Conservation (phyloP, 2,329 filamentous ascomycete species). For the Aspergillus terreus region DNA sequence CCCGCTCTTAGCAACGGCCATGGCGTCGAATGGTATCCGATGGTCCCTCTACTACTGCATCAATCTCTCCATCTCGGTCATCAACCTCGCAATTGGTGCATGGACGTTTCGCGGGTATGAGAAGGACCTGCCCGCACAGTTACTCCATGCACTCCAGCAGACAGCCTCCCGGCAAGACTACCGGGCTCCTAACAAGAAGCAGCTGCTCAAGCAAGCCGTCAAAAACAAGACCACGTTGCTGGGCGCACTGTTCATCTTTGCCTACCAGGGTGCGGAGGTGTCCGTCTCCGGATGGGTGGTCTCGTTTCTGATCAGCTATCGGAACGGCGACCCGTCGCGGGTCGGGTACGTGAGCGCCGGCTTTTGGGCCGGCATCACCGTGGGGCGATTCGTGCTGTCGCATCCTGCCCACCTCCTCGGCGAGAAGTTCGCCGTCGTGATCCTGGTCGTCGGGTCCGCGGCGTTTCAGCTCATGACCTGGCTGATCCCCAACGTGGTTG, state of each 20-base stretch:
- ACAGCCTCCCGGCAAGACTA: conserved; percentile 37
- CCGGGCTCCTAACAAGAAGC: conserved; percentile 23
- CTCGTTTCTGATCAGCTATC: conserved; percentile 72
- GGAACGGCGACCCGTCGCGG: conserved; percentile 63
- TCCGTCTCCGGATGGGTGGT: conserved; percentile 84
- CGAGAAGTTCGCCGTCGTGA: conserved; percentile 66
- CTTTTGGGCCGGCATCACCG: conserved; percentile 68
- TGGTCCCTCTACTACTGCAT: conserved; percentile 76
- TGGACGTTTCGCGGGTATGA: conserved; percentile 69
- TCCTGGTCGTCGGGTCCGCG: conserved; percentile 58
- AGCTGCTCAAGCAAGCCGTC: conserved; percentile 46
- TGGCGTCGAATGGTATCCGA: conserved; percentile 58
- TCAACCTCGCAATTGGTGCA: conserved; percentile 56
- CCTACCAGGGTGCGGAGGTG: conserved; percentile 81
- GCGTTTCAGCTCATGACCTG: conserved; percentile 74
- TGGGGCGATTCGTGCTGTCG: conserved; percentile 69
- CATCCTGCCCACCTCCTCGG: conserved; percentile 64
- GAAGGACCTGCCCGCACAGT: conserved; percentile 49
- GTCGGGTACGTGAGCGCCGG: conserved; percentile 77
- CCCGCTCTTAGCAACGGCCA: conserved; percentile 69
- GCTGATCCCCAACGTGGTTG: conserved; percentile 71
- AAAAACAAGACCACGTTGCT: conserved; percentile 62
- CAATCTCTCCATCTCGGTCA: conserved; percentile 54
- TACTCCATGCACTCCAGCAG: conserved; percentile 43
- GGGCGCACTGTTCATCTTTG: conserved; percentile 77